Conservation (phyloP, 495 filamentous ascomycete genomes). For the Penicillium manginii region DNA sequence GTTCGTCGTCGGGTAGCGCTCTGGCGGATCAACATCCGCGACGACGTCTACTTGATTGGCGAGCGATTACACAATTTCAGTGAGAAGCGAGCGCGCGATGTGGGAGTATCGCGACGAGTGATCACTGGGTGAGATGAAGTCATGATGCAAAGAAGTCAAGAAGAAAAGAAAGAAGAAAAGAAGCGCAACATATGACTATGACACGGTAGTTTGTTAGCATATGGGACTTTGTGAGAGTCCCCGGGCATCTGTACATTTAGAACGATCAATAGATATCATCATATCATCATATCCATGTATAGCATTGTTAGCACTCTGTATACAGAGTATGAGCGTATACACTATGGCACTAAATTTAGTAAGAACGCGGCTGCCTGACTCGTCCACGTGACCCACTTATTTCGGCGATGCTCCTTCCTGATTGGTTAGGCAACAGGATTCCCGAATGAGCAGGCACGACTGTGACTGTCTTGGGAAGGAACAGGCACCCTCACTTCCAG, state of each 20-base stretch:
- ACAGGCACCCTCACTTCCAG: no score
- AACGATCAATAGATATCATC: background rate
- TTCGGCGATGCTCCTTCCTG: slow-evolving; percentile 18
- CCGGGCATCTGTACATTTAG: slow-evolving; percentile 3
- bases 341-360: slow-evolving; percentile 1
- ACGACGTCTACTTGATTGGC: slow-evolving; percentile 96
- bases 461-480: background rate
- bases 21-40: slow-evolving; percentile 83
- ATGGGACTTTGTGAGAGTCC: background rate
- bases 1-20: slow-evolving; percentile 59
- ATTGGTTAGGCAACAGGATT: slow-evolving; percentile 60
- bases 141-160: no score
- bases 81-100: slow-evolving; percentile 54
- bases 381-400: slow-evolving; percentile 36
- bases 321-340: no score
- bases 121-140: slow-evolving; percentile 37
- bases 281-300: no score
- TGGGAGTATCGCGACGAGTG: slow-evolving; percentile 44
- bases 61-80: slow-evolving; percentile 93
- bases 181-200: no score
- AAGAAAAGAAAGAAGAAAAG: no score
- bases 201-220: background rate
- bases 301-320: background rate
- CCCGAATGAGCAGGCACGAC: slow-evolving; percentile 6
- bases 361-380: slow-evolving; percentile 9